These are phyloP conservation scores for Bertia moriformis DNA, from an alignment of 2,329 filamentous ascomycete genomes.

Conservation along the genomic window DNA sequence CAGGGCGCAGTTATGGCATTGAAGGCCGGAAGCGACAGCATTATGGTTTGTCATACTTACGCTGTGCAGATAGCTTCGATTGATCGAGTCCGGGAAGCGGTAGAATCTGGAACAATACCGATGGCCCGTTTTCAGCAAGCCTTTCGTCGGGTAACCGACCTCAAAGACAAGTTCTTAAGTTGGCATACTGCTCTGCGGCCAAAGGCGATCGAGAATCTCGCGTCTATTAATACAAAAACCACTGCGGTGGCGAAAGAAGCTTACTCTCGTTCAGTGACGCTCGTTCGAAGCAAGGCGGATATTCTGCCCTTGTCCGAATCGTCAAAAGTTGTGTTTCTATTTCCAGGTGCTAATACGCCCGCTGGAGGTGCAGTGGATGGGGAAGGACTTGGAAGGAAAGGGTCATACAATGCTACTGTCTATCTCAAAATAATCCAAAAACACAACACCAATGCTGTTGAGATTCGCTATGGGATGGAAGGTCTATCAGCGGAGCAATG, in stretches of 20 bases:
- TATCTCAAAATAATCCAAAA: constrained; percentile 16
- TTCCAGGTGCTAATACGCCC: constrained; percentile 16
- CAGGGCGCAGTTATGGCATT: constrained; percentile 22
- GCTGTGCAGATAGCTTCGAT: constrained; percentile 22
- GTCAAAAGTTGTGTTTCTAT: constrained; percentile 18
- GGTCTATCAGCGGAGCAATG: constrained; percentile 15
- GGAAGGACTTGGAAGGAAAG: constrained; percentile 16
- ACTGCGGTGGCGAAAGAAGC: constrained; percentile 13
- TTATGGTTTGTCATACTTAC: constrained; percentile 28
- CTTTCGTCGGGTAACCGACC: constrained; percentile 13
- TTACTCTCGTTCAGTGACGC: constrained; percentile 21
- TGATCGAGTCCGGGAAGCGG: constrained; percentile 17
- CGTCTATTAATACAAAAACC: constrained; percentile 10
- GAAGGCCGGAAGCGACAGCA: constrained; percentile 24
- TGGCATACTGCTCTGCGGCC: constrained; percentile 11
- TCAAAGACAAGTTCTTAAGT: constrained; percentile 19
- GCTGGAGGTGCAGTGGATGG: constrained; percentile 20
- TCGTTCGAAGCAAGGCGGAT: constrained; percentile 16
- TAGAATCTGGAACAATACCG: constrained; percentile 16
- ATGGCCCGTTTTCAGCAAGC: constrained; percentile 16
- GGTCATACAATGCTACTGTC: constrained; percentile 12
- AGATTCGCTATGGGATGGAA: constrained; percentile 16
- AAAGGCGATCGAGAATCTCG: constrained; percentile 7
- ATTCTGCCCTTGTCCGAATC: constrained; percentile 14
- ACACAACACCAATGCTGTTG: constrained; percentile 10